phyloP scores from a whole-genome alignment of 2,329 filamentous ascomycete species.

The Fusarium chlamydosporum region DNA sequence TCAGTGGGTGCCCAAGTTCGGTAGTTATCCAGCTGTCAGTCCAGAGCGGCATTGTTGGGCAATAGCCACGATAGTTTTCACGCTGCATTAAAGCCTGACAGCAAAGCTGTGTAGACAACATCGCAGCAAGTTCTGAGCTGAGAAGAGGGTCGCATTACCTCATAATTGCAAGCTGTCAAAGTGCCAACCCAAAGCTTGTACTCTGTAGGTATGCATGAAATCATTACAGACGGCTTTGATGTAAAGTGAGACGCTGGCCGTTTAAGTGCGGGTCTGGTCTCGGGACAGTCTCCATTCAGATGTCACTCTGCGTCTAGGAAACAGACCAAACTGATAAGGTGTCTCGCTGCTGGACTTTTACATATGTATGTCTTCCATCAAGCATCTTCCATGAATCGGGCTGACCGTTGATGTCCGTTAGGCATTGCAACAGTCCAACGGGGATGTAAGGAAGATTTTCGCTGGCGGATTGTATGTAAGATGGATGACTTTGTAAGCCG shows the following conservation, averaged over 20 bases:
- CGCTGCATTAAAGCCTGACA: constrained; percentile 23
- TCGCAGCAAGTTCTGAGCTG: not conserved
- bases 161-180: constrained; percentile 13
- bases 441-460: not conserved
- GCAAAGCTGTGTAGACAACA: not conserved
- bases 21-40: not conserved
- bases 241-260: constrained; percentile 10
- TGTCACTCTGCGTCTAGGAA: constrained; percentile 10
- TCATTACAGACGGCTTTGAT: constrained; percentile 9
- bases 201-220: constrained; percentile 24
- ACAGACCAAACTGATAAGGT: not conserved
- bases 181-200: not conserved
- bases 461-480: not conserved
- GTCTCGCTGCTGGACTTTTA: constrained; percentile 10
- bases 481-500: not conserved
- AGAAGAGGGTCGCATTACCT: constrained; percentile 7
- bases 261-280: constrained; percentile 26
- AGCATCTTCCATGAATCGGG: constrained; percentile 20
- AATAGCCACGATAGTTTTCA: not conserved
- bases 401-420: constrained; percentile 31
- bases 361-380: not conserved
- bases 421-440: constrained; percentile 27
- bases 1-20: no score
- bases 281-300: constrained; percentile 14
- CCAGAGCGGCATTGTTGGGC: not conserved